Conservation (phyloP, 2,329 filamentous ascomycete species). For the Coleophoma crateriformis region DNA sequence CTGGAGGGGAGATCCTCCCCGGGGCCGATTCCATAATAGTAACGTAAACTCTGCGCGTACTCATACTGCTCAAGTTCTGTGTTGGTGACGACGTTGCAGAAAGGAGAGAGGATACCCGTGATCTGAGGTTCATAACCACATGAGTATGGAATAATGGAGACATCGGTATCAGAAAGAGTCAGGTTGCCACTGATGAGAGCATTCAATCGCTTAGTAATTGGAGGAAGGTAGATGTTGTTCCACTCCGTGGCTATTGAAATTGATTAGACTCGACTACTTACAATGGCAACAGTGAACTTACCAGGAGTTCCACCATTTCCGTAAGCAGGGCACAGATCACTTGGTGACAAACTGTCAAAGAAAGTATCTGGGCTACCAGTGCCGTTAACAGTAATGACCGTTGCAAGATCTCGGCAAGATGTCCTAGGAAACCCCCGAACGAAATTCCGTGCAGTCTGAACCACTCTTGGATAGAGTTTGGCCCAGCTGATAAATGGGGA, state of each 20-base stretch:
- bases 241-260: conserved; percentile 32
- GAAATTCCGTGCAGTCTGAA: conserved; percentile 58
- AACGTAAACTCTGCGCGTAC: conserved; percentile 62
- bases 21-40: conserved; percentile 60
- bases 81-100: conserved; percentile 56
- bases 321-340: conserved; percentile 58
- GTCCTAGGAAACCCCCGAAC: conserved; percentile 56
- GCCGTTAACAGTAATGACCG: conserved; percentile 52
- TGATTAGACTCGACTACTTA: too few species aligned
- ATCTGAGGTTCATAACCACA: conserved; percentile 69
- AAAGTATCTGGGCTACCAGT: conserved; percentile 44
- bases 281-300: not conserved
- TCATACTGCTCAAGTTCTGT: conserved; percentile 59
- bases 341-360: conserved; percentile 58
- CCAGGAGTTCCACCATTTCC: conserved; percentile 39
- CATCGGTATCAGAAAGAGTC: conserved; percentile 45
- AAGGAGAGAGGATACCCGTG: conserved; percentile 53
- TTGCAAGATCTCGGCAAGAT: conserved; percentile 47
- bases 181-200: conserved; percentile 46
- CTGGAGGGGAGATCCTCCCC: conserved; percentile 46
- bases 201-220: conserved; percentile 48
- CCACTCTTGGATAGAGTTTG: conserved; percentile 59
- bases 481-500: conserved; percentile 54
- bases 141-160: conserved; percentile 58
- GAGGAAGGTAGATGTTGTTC: conserved; percentile 46